phyloP scores from a whole-genome alignment of 768 basidiomycete species.

The Tephrocybe sp. region DNA sequence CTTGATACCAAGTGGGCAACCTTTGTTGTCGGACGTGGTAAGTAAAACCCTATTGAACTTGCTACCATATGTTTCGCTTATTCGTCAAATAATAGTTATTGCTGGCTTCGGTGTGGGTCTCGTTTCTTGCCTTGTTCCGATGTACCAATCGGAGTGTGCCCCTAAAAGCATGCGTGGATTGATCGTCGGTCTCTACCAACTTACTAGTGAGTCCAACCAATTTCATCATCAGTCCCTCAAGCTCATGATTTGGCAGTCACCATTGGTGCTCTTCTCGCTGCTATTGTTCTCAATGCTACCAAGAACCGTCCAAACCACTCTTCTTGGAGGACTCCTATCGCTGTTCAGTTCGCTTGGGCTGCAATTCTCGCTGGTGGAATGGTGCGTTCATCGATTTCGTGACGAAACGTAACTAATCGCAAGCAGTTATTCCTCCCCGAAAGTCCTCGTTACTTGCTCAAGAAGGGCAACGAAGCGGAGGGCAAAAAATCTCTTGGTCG shows the following conservation, averaged over 20 bases:
- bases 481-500: constrained; percentile 64
- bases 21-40: constrained; percentile 28
- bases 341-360: constrained; percentile 82
- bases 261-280: constrained; percentile 72
- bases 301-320: constrained; percentile 48
- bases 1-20: constrained; percentile 26
- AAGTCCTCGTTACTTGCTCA: constrained; percentile 80
- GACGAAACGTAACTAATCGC: not conserved
- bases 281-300: constrained; percentile 69
- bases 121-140: constrained; percentile 63
- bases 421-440: constrained; percentile 19
- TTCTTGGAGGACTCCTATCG: constrained; percentile 58
- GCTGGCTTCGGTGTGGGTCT: constrained; percentile 83
- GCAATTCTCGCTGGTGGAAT: constrained; percentile 70
- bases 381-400: constrained; percentile 14
- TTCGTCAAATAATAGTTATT: constrained; percentile 53
- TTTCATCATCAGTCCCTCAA: constrained; percentile 17
- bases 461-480: constrained; percentile 57
- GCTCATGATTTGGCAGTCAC: constrained; percentile 65
- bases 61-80: not conserved
- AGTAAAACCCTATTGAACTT: not conserved
- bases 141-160: constrained; percentile 52
- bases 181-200: constrained; percentile 47
- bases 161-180: constrained; percentile 80
- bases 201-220: constrained; percentile 20